Evolutionary conservation across 192 early-diverging fungal genomes (phyloP), one percentile per base, ranked within the genome.

Genomic region (Coemansia sp.): DNA sequence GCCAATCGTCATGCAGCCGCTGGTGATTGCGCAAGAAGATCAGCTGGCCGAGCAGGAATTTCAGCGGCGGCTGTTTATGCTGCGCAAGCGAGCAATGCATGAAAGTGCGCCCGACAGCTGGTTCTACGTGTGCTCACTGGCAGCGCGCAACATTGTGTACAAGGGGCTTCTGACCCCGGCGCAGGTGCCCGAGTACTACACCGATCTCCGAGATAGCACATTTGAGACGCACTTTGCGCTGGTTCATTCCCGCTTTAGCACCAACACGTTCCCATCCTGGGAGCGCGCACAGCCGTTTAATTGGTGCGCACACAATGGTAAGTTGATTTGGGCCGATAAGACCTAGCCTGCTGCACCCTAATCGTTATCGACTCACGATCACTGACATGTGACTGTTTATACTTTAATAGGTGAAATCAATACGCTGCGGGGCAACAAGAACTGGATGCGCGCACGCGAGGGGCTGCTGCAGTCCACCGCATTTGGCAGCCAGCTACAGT

Each of bases 371-470:
- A 31, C 31, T 6, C 31, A 31, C 31, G 31, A 31, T 31, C 31
- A 31, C 31, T 31, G 46, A 17, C 46, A 48, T 48, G 46, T 19
- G n/a, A 19, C 17, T 20, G 15, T 8, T 48, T 20, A 17, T 48
- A 19, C 15, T 48, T 7, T 8, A 48, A 38, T 78, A 78, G 75
- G 94, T 83, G 97, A 98, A 76, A 98, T 98, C 75, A 98, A 98
- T 81, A 98, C 97, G 31, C 85, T 98, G 48, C 88, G 94, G 58
- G 97, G 97, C 42, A 98, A 98, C 87, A 97, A 97, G 81, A 98
- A 97, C 86, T 98, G 97, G 97, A 97, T 97, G 97, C 88, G 95
- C 46, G 91, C 97, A 53, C 91, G 97, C 51, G 95, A 98, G 72
- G 95, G 97, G 59, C 87, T 94, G 60, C 90, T 98, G 85, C 78